A percentile compares a stretch with the other conserved stretches of the same genome.
Evolutionary conservation across 257 asterid species (phyloP).

Genomic region (Asclepias syriaca): DNA sequence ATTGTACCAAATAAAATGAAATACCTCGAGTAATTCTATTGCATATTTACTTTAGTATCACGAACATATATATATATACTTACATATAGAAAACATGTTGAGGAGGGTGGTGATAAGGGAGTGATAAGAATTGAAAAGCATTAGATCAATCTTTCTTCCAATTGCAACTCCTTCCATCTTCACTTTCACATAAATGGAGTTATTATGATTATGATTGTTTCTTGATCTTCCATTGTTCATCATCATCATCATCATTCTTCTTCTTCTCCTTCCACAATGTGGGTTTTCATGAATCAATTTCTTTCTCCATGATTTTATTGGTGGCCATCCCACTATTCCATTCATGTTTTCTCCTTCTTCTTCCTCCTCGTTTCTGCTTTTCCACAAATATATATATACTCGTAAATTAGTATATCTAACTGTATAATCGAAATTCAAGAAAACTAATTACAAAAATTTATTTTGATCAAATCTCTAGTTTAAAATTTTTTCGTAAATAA

Average conservation of each 20-base stretch:
- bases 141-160: slow-evolving; percentile 53
- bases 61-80: neutral
- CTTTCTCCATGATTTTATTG: slow-evolving; percentile 48
- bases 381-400: neutral
- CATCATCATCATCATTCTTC: neutral
- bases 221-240: slow-evolving; percentile 16
- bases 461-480: no score
- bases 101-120: slow-evolving; percentile 31
- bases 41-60: no score
- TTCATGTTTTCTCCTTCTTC: neutral
- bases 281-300: slow-evolving; percentile 13
- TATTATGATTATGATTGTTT: neutral
- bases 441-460: no score
- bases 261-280: slow-evolving; percentile 9
- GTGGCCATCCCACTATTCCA: slow-evolving; percentile 59
- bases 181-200: slow-evolving; percentile 49
- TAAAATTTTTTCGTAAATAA: no score
- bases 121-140: slow-evolving; percentile 31
- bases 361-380: slow-evolving; percentile 23
- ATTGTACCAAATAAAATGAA: no score
- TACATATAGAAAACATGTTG: slow-evolving; percentile 48
- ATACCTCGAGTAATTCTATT: no score
- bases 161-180: slow-evolving; percentile 70
- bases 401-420: no score
- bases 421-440: no score